phyloP scores from a whole-genome alignment of 2,329 filamentous ascomycete species.

The Calonectria henricotiae region DNA sequence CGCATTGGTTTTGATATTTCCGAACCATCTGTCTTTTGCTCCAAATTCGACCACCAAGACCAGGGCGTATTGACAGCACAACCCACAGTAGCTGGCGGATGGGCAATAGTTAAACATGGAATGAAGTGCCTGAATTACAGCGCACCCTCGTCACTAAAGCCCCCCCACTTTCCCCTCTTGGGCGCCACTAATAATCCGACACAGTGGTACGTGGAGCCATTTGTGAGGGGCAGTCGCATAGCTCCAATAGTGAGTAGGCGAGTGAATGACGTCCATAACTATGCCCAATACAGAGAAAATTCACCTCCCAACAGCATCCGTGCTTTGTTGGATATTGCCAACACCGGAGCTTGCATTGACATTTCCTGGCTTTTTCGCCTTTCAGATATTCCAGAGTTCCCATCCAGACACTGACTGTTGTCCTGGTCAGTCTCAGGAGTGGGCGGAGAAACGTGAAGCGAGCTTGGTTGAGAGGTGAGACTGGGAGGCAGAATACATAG shows the following conservation, averaged over 20 bases:
- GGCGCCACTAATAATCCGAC: not conserved
- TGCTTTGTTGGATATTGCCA: not conserved
- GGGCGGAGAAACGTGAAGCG: not conserved
- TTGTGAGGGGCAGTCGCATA: not conserved
- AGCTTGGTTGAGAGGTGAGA: not conserved
- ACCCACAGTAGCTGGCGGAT: too few species aligned
- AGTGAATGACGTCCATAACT: conserved; percentile 2
- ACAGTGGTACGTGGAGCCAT: conserved; percentile 1
- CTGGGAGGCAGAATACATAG: not conserved
- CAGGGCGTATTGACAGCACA: too few species aligned
- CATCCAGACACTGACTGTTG: too few species aligned
- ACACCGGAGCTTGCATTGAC: not conserved
- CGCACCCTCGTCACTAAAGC: not conserved
- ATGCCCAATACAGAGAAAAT: not conserved
- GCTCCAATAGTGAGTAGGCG: conserved; percentile 7
- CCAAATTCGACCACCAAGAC: too few species aligned
- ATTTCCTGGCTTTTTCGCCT: not conserved
- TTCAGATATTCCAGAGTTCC: not conserved
- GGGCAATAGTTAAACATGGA: too few species aligned
- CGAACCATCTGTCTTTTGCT: too few species aligned
- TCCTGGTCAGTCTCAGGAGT: not conserved
- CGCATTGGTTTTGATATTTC: too few species aligned
- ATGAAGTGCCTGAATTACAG: not conserved
- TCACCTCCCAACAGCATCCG: not conserved
- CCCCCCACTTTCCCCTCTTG: not conserved